These are phyloP conservation scores for Helianthus tuberosus DNA, from an alignment of 129 eudicot species.

Conservation along the genomic window DNA sequence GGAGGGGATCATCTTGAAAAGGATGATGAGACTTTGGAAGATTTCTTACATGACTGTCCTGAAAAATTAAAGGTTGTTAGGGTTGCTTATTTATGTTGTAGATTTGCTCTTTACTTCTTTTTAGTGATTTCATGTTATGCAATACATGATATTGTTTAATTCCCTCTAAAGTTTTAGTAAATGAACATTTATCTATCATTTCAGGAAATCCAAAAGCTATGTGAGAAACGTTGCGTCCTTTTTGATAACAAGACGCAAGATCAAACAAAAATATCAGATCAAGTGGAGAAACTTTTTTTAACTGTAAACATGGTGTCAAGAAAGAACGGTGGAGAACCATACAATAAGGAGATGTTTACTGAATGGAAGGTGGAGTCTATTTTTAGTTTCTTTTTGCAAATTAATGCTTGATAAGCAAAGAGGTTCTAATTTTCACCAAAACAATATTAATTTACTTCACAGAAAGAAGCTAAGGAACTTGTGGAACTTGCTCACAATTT, in stretches of 20 bases:
- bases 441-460: slow-evolving; percentile 13
- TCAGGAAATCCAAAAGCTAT: slow-evolving; percentile 49
- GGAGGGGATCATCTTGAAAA: slow-evolving; percentile 83
- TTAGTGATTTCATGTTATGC: too few species aligned
- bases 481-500: slow-evolving; percentile 38
- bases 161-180: not conserved
- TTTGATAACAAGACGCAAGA: slow-evolving; percentile 66
- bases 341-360: slow-evolving; percentile 43
- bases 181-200: not conserved
- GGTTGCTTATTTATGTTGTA: not conserved
- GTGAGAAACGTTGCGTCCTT: slow-evolving; percentile 59
- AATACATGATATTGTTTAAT: too few species aligned
- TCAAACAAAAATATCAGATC: slow-evolving; percentile 34
- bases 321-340: slow-evolving; percentile 53
- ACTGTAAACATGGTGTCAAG: slow-evolving; percentile 45
- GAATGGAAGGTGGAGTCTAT: slow-evolving; percentile 21
- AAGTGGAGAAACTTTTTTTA: slow-evolving; percentile 46
- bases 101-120: too few species aligned
- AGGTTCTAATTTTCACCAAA: not conserved
- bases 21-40: slow-evolving; percentile 50
- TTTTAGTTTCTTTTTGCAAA: not conserved
- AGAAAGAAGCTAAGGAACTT: slow-evolving; percentile 56
- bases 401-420: not conserved
- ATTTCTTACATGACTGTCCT: slow-evolving; percentile 48
- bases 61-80: slow-evolving; percentile 46